Evolutionary conservation across 2,329 filamentous ascomycete genomes (phyloP).

Genomic region (Aspergillus tamarii): DNA sequence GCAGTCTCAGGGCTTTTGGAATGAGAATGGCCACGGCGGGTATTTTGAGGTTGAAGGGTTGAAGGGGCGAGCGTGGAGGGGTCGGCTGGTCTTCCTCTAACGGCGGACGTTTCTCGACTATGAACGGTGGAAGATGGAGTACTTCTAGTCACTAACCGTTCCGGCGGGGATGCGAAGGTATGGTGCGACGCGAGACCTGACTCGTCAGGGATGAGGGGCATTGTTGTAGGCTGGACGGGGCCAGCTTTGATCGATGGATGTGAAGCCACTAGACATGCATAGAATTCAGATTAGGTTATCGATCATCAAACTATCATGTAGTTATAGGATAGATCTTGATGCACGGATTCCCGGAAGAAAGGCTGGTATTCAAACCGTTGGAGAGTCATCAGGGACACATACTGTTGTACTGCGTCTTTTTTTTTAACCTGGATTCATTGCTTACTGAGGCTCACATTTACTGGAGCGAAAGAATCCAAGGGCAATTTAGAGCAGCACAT

Average conservation of each 20-base stretch:
- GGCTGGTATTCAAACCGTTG: background rate
- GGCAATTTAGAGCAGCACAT: constrained; percentile 23
- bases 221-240: constrained; percentile 39
- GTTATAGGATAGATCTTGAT: background rate
- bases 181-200: constrained; percentile 41
- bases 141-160: constrained; percentile 41
- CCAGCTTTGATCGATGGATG: constrained; percentile 43
- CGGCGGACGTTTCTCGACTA: constrained; percentile 48
- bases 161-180: constrained; percentile 40
- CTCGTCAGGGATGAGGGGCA: constrained; percentile 48
- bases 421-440: constrained; percentile 22
- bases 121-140: constrained; percentile 44
- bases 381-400: constrained; percentile 18
- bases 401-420: constrained; percentile 22
- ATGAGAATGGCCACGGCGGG: constrained; percentile 44
- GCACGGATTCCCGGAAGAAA: background rate
- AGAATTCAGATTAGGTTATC: constrained; percentile 13
- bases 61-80: constrained; percentile 37
- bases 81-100: constrained; percentile 46
- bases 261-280: constrained; percentile 37
- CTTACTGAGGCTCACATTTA: constrained; percentile 18
- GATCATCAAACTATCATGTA: background rate
- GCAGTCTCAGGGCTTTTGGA: constrained; percentile 47
- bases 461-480: constrained; percentile 18
- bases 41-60: constrained; percentile 39